Percentiles rank a stretch among this genome's conserved stretches.
Evolutionary conservation across 78 protist species (phyloP).

Genomic region (Tieghemostelium lacteum): DNA sequence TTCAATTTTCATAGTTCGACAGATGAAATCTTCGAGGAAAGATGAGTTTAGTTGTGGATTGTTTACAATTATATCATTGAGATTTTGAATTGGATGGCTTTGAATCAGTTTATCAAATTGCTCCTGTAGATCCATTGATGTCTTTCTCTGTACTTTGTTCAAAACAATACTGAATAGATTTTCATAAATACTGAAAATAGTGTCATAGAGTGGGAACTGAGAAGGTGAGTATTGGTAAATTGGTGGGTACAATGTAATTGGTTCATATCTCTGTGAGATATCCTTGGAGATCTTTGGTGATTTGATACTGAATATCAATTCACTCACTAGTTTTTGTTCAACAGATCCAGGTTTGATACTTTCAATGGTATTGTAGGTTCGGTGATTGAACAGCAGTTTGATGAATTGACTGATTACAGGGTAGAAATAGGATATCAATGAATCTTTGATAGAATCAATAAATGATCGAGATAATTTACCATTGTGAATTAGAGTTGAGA

Average conservation of each 20-base stretch:
- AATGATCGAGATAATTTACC: constrained; percentile 26
- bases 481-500: constrained; percentile 5
- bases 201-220: background rate
- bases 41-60: constrained; percentile 3
- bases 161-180: background rate
- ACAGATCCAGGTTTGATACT: background rate
- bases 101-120: background rate
- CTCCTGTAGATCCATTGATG: background rate
- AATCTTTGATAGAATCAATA: constrained; percentile 48
- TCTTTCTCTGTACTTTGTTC: background rate
- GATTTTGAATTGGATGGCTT: background rate
- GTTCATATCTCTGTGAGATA: background rate
- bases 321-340: background rate
- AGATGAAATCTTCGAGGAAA: background rate
- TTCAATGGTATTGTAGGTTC: background rate
- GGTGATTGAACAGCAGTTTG: constrained; percentile 23
- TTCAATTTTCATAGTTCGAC: background rate
- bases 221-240: background rate
- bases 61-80: background rate
- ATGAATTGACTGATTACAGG: constrained; percentile 30
- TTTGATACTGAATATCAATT: constrained; percentile 1
- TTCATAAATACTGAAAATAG: background rate
- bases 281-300: background rate
- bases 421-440: constrained; percentile 17
- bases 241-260: background rate